phyloP scores from a whole-genome alignment of 2,329 filamentous ascomycete genomes.

The Paecilomyces variotii region DNA sequence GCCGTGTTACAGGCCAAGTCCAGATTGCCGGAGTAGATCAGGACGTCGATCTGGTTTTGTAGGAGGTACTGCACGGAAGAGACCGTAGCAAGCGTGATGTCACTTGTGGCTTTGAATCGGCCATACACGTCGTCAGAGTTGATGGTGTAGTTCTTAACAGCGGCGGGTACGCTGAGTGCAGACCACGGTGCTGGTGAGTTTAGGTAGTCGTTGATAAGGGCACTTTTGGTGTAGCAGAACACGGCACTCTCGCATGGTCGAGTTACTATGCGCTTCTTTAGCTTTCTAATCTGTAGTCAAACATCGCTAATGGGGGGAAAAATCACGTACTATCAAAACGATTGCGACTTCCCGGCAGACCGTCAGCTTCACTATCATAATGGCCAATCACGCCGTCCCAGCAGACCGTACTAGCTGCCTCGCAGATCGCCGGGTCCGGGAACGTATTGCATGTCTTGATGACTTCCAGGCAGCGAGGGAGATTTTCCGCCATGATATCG shows the following conservation, averaged over 20 bases:
- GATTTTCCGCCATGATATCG: slow-evolving; percentile 36
- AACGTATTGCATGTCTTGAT: slow-evolving; percentile 29
- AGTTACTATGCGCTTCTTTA: slow-evolving; percentile 18
- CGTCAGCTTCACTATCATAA: slow-evolving; percentile 34
- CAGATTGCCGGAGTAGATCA: slow-evolving; percentile 34
- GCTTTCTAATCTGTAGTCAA: not conserved
- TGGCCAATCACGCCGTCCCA: slow-evolving; percentile 29
- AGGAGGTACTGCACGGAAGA: slow-evolving; percentile 23
- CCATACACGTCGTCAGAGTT: not conserved
- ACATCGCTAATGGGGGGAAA: not conserved
- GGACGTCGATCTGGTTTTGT: slow-evolving; percentile 27
- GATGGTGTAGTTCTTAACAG: slow-evolving; percentile 23
- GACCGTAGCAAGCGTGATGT: not conserved
- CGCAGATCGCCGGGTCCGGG: slow-evolving; percentile 36
- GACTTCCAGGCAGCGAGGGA: slow-evolving; percentile 38
- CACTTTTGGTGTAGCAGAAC: slow-evolving; percentile 13
- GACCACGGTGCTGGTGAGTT: slow-evolving; percentile 24
- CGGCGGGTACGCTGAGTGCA: slow-evolving; percentile 24
- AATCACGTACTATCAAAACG: slow-evolving; percentile 32
- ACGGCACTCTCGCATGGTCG: slow-evolving; percentile 1
- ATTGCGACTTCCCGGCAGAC: slow-evolving; percentile 28
- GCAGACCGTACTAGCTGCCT: slow-evolving; percentile 29
- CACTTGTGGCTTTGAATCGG: not conserved
- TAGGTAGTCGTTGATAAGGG: slow-evolving; percentile 22
- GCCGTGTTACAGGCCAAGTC: slow-evolving; percentile 36